phyloP scores from a whole-genome alignment of 2,329 filamentous ascomycete species.

The Fusarium virguliforme region DNA sequence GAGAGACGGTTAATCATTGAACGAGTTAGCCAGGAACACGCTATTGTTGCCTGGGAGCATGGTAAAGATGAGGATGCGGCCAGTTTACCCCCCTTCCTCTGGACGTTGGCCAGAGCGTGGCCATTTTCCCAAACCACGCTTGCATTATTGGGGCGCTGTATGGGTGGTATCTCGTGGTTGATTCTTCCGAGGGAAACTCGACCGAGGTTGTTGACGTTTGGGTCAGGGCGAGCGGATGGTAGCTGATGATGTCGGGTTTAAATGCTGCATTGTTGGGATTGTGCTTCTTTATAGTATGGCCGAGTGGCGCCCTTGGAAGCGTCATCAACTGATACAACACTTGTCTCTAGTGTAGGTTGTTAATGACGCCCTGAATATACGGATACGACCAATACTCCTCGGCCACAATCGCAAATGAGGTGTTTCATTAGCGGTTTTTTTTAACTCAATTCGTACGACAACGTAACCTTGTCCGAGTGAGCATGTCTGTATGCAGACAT shows the following conservation, averaged over 20 bases:
- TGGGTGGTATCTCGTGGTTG: slow-evolving; percentile 72
- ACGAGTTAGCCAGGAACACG: slow-evolving; percentile 77
- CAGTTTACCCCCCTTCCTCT: slow-evolving; percentile 56
- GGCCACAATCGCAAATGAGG: too few species aligned
- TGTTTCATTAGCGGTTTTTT: too few species aligned
- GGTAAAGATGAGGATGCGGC: slow-evolving; percentile 27
- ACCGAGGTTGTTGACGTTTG: slow-evolving; percentile 70
- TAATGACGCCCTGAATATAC: too few species aligned
- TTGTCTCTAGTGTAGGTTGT: too few species aligned
- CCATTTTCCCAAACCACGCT: slow-evolving; percentile 76
- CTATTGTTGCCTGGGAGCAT: slow-evolving; percentile 68
- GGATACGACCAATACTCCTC: too few species aligned
- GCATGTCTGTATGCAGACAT: too few species aligned
- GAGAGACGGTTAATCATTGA: slow-evolving; percentile 66
- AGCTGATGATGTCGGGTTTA: neutral
- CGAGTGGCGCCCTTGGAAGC: too few species aligned
- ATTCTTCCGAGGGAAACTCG: slow-evolving; percentile 61
- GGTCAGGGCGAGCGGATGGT: slow-evolving; percentile 71
- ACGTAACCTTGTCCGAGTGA: too few species aligned
- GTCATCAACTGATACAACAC: too few species aligned
- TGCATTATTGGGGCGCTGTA: slow-evolving; percentile 74
- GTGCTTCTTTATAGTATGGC: too few species aligned
- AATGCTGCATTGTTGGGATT: too few species aligned
- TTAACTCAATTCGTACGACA: too few species aligned
- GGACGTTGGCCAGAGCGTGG: slow-evolving; percentile 59